Evolutionary conservation across 805 yeast genomes (phyloP).

Genomic region (Dipodascus geniculatus): DNA sequence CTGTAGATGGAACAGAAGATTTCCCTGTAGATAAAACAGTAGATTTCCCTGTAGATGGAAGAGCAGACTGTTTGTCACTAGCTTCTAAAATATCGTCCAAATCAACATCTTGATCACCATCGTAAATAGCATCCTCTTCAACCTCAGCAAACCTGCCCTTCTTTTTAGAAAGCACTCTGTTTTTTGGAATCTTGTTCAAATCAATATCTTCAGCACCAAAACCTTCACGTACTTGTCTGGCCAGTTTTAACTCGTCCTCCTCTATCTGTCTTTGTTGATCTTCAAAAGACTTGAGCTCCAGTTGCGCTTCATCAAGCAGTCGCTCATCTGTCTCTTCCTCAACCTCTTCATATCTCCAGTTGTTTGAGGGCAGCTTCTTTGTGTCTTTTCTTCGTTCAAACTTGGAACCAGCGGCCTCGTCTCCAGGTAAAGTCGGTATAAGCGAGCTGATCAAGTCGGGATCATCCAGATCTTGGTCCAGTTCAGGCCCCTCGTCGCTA

Average conservation of each 20-base stretch:
- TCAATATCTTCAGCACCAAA: background rate
- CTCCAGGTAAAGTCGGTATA: background rate
- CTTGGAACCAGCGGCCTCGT: background rate
- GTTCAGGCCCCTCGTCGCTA: no score
- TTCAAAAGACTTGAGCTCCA: background rate
- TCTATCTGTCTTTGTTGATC: background rate
- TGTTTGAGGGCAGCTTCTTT: constrained; percentile 6
- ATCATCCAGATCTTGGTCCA: background rate
- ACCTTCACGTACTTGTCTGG: background rate
- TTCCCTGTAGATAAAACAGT: background rate
- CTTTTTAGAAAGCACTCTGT: background rate
- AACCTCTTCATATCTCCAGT: constrained; percentile 11
- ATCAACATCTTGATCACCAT: background rate
- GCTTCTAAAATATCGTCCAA: background rate
- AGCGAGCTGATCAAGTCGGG: background rate
- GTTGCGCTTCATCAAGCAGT: background rate
- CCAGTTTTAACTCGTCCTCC: background rate
- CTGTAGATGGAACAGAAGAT: background rate
- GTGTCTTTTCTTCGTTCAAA: background rate
- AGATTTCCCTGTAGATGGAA: background rate
- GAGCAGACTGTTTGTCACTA: no score
- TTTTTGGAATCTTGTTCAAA: background rate
- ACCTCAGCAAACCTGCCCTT: background rate
- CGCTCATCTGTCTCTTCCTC: background rate
- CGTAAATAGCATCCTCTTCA: background rate